Base-by-base conservation (phyloP, 1,139 yeast species). In the Diutina pseudorugosa region DNA sequence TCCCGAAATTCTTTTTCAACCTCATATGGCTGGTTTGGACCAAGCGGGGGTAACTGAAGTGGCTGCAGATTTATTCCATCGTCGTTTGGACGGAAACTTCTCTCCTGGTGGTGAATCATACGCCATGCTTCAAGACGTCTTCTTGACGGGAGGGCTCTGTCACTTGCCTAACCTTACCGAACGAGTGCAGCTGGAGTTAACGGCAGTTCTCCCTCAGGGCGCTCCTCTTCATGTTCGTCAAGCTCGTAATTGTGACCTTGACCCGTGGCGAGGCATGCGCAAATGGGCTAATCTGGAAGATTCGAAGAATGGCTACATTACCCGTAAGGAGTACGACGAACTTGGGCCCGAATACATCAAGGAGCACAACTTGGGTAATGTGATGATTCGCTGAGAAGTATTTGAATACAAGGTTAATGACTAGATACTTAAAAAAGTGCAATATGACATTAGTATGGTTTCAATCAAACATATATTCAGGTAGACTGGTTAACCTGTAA, bases 221-320 rank as follows among this genome's bases (percentile, higher is more conserved):
- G 71, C 85, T 0, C 77, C 81, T 1, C 66, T 91, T 47, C 70
- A 73, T 12, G 86, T 91, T 0, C 71, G 84, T 52, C 65, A 68
- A 16, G 95, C 96, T 0, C 58, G 66, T 5, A 82, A 88, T 62
- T 90, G 96, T 2, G 60, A 79, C 2, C 63, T 77, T 47, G 98
- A 93, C 66, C 81, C 97, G 1, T 94, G 98, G 98, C 82, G 75
- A 58, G 98, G 98, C 21, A 91, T 94, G 95, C 83, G 88, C 21
- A 77, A 79, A 60, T 87, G 96, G 87, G 74, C 94, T 2, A 62
- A 64, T 3, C 69, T 75, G 30, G 70, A 68, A 2, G 81, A 77
- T 21, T 75, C 79, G 44, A 63, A 72, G 48, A 60, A 68, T 1
- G 70, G 82, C 41, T 80, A 77, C 56, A 74, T 93, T 19, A 77